Percentiles rank a stretch among this genome's conserved stretches.
Conservation (phyloP, 2,329 filamentous ascomycete genomes). For the Hypoxylon sp. region DNA sequence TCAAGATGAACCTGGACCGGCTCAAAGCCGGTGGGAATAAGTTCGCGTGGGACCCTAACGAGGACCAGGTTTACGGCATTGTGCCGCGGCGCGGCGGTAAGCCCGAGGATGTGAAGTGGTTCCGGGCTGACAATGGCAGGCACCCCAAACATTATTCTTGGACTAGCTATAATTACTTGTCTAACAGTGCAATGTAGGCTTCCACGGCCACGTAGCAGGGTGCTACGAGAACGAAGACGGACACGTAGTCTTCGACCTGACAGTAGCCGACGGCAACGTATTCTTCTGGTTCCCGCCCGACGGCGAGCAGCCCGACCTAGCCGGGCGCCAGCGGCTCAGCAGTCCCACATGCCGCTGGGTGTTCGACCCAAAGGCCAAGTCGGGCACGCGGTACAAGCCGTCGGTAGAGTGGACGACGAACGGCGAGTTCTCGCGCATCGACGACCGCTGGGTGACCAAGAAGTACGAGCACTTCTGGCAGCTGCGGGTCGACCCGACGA, state of each 20-base stretch:
- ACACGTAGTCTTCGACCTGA: conserved; percentile 62
- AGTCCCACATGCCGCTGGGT: conserved; percentile 60
- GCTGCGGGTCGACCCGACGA: conserved; percentile 55
- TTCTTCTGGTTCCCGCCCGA: conserved; percentile 63
- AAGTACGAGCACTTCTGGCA: conserved; percentile 65
- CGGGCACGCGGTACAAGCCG: conserved; percentile 58
- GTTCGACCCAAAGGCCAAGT: conserved; percentile 56
- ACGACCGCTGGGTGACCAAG: conserved; percentile 63
- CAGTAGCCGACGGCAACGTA: conserved; percentile 61
- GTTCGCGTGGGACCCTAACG: conserved; percentile 67
- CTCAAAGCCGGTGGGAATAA: conserved; percentile 64
- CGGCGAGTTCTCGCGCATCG: conserved; percentile 66
- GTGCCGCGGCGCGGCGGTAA: conserved; percentile 66
- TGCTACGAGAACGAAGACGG: conserved; percentile 64
- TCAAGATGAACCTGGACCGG: conserved; percentile 62
- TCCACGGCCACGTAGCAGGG: conserved; percentile 64
- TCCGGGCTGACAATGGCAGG: conserved; percentile 65
- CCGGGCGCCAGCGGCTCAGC: conserved; percentile 55
- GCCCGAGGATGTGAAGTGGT: conserved; percentile 67
- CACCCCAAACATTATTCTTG: conserved; percentile 17
- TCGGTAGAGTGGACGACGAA: conserved; percentile 58
- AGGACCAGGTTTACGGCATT: conserved; percentile 69
- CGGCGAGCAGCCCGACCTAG: conserved; percentile 47
- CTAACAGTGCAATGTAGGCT: conserved; percentile 51
- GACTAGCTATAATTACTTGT: not conserved